Conservation (phyloP, 768 basidiomycete species). For the Mycena capillaripes region DNA sequence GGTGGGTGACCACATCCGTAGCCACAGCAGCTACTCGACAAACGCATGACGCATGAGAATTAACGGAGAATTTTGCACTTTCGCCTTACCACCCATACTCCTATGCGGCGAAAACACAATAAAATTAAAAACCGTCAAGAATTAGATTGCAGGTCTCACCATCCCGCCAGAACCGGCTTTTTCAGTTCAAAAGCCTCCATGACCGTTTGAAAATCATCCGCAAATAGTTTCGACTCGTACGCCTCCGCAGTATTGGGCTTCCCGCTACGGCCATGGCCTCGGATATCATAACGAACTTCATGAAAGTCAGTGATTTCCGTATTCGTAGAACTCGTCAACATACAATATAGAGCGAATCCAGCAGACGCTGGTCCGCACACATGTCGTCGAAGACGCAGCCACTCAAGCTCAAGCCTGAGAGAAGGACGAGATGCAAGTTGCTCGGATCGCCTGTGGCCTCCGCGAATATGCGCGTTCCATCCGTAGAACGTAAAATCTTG, state of each 20-base stretch:
- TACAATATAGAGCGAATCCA: constrained; percentile 45
- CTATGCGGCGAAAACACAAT: constrained; percentile 28
- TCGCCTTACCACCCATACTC: constrained; percentile 50
- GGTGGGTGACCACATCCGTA: constrained; percentile 45
- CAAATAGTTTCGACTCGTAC: constrained; percentile 46
- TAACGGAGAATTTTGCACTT: no score
- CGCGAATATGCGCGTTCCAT: constrained; percentile 57
- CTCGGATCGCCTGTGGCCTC: constrained; percentile 53
- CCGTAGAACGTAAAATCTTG: constrained; percentile 35
- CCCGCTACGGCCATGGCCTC: constrained; percentile 52
- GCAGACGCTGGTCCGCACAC: constrained; percentile 46
- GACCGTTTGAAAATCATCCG: constrained; percentile 50
- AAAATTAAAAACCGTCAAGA: neutral
- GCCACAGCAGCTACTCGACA: constrained; percentile 42
- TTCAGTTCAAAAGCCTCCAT: constrained; percentile 46
- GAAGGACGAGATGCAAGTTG: constrained; percentile 56
- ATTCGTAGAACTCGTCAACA: neutral
- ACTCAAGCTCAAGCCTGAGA: constrained; percentile 56
- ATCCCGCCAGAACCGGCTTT: constrained; percentile 48
- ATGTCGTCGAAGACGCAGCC: constrained; percentile 53
- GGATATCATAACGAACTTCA: constrained; percentile 52
- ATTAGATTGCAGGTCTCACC: constrained; percentile 37
- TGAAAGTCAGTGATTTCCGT: neutral
- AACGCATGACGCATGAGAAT: neutral
- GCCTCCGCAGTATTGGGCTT: constrained; percentile 45